Evolutionary conservation across 441 rosid species (phyloP), one percentile per base, ranked within the genome.

Genomic region (Arabidopsis hybrid): DNA sequence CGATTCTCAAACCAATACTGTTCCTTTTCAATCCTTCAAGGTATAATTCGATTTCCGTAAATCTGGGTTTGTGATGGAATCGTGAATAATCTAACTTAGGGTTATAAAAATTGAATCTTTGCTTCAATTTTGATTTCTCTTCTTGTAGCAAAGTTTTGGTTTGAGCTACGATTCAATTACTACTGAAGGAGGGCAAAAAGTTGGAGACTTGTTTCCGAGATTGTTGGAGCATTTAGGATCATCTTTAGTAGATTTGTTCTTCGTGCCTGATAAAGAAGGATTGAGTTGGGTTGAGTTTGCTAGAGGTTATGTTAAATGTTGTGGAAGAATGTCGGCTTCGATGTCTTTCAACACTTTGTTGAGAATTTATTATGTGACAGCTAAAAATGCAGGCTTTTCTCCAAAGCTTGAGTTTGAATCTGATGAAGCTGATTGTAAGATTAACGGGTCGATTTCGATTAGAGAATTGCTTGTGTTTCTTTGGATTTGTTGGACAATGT

Each of bases 401-500:
- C 58, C 80, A 43, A 85, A 84, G 70, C 71, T 95, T 58, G 90
- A 87, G 79, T 88, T 88, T 40, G 96, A 91, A 73, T 81, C 83
- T 29, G 84, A 61, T 40, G 98, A 77, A 72, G 70, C 71, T 76
- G 95, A 90, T 78, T 79, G 89, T 73, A 91, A 89, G 83, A 83
- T 88, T 10, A 78, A 73, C 32, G 97, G 99, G 32, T 78, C 56
- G 61, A 75, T 95, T 21, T 47, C 71, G 36, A 86, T 90, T 0
- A 10, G n/a, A 4, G 91, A 91, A 66, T 78, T 88, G 73, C 75
- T 81, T 68, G 43, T 86, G 75, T 84, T 95, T 78, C 84, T 91
- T 3, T 87, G 85, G 87, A 58, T 86, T 78, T 89, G 93, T 78
- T 95, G 98, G 99, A 67, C 90, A 34, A 80, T 91, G 95, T 76